Conservation (phyloP, 768 basidiomycete species). For the Phanerochaete carnosa region DNA sequence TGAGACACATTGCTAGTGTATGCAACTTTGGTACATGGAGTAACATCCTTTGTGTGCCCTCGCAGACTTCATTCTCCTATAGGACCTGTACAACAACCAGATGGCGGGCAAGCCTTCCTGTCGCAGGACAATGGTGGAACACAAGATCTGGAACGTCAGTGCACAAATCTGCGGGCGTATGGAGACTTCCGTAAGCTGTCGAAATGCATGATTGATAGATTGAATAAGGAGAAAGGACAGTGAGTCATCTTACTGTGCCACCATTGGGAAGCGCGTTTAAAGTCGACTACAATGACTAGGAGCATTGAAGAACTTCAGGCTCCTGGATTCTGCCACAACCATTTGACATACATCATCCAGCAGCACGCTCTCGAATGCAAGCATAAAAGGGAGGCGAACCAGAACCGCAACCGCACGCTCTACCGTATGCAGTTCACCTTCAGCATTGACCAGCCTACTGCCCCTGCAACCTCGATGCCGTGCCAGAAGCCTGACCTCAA, state of each 20-base stretch:
- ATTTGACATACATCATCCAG: conserved; percentile 75
- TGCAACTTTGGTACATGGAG: too few relatives aligned
- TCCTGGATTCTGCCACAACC: conserved; percentile 76
- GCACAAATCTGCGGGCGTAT: too few relatives aligned
- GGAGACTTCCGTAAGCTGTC: conserved; percentile 89
- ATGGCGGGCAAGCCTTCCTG: too few relatives aligned
- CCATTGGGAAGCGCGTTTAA: neutral
- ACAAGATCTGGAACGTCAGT: too few relatives aligned
- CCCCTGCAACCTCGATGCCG: conserved; percentile 41
- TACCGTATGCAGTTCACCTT: conserved; percentile 92
- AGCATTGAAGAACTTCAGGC: conserved; percentile 84
- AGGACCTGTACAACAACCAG: too few relatives aligned
- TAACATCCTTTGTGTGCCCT: too few relatives aligned
- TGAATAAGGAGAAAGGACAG: too few relatives aligned
- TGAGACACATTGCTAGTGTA: too few relatives aligned
- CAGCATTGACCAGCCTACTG: conserved; percentile 66
- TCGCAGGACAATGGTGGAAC: too few relatives aligned
- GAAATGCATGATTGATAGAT: too few relatives aligned
- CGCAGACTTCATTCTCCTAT: too few relatives aligned
- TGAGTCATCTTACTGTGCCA: neutral
- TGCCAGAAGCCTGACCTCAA: conserved; percentile 66
- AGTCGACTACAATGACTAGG: conserved; percentile 33
- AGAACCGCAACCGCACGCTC: conserved; percentile 66
- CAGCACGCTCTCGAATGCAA: conserved; percentile 82
- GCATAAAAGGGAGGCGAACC: conserved; percentile 64